Evolutionary conservation across 176 grass and related monocot species (phyloP).

Genomic region (Typha latifolia): DNA sequence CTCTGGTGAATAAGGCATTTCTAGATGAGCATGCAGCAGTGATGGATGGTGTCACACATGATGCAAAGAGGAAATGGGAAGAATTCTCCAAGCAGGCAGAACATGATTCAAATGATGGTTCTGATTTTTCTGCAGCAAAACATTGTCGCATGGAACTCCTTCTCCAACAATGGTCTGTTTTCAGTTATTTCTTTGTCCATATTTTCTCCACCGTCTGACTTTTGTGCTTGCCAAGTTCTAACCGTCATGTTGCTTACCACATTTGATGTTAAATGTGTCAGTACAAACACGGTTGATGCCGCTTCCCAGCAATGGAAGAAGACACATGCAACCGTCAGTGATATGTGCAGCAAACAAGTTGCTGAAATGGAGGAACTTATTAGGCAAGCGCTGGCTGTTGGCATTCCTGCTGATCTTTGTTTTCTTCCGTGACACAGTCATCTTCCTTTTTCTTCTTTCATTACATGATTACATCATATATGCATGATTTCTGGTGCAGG

Average conservation of each 20-base stretch:
- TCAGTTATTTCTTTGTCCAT: not conserved
- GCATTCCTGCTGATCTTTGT: not conserved
- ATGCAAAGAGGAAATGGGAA: constrained; percentile 98
- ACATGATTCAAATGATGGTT: constrained; percentile 53
- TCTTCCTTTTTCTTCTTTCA: not conserved
- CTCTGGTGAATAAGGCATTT: constrained; percentile 54
- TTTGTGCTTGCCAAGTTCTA: not conserved
- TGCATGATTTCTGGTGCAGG: constrained; percentile 35
- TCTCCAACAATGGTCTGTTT: constrained; percentile 63
- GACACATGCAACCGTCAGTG: constrained; percentile 50
- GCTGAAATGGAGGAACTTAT: constrained; percentile 68
- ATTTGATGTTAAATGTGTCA: constrained; percentile 17
- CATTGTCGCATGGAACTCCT: constrained; percentile 83
- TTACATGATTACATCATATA: not conserved
- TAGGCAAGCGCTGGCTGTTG: constrained; percentile 30
- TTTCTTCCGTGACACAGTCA: too few relatives aligned
- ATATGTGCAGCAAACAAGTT: constrained; percentile 63
- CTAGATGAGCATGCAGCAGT: constrained; percentile 55
- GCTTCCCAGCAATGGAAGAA: constrained; percentile 73
- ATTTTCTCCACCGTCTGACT: not conserved
- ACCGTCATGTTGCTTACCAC: not conserved
- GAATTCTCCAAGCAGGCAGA: constrained; percentile 63
- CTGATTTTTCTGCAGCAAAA: constrained; percentile 66
- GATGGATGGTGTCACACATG: constrained; percentile 56
- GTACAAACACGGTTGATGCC: constrained; percentile 48